phyloP scores from a whole-genome alignment of 2,329 filamentous ascomycete genomes.

The Colletotrichum agaves region DNA sequence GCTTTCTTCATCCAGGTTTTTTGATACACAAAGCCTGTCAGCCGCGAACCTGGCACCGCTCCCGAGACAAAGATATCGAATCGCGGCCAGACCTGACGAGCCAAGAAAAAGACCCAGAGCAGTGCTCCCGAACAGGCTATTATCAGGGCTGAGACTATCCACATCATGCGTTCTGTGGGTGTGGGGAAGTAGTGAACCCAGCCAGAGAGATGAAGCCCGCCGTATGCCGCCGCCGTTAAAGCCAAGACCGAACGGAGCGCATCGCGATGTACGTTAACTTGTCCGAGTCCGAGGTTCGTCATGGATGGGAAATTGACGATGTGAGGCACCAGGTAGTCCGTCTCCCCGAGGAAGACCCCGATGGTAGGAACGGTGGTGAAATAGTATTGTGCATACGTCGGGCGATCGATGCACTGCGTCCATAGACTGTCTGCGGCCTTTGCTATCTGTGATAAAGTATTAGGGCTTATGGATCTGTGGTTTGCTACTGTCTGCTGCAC shows the following conservation, averaged over 20 bases:
- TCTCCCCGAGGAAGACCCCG: constrained; percentile 32
- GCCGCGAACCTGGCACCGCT: constrained; percentile 10
- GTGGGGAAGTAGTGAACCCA: constrained; percentile 44
- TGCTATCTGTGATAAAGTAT: constrained; percentile 4
- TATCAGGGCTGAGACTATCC: constrained; percentile 40
- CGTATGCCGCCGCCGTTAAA: constrained; percentile 30
- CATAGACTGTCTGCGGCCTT: constrained; percentile 6
- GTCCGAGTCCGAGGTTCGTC: constrained; percentile 29
- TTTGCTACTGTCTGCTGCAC: neutral
- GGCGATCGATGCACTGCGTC: constrained; percentile 6
- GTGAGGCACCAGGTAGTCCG: constrained; percentile 25
- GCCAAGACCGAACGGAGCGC: constrained; percentile 30
- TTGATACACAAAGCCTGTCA: neutral
- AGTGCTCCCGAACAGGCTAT: constrained; percentile 26
- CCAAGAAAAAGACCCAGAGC: constrained; percentile 35
- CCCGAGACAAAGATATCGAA: constrained; percentile 38
- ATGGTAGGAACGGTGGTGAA: constrained; percentile 27
- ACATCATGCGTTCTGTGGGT: constrained; percentile 40
- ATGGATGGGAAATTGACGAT: constrained; percentile 27
- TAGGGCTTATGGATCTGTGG: neutral
- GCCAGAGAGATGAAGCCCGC: constrained; percentile 40
- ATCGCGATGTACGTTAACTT: constrained; percentile 34
- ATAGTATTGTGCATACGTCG: constrained; percentile 2
- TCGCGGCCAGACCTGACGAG: constrained; percentile 26
- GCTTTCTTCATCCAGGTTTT: constrained; percentile 19